Evolutionary conservation across 2,329 filamentous ascomycete genomes (phyloP), one percentile per base, ranked within the genome.

Genomic region (Pseudogymnoascus verrucosus): DNA sequence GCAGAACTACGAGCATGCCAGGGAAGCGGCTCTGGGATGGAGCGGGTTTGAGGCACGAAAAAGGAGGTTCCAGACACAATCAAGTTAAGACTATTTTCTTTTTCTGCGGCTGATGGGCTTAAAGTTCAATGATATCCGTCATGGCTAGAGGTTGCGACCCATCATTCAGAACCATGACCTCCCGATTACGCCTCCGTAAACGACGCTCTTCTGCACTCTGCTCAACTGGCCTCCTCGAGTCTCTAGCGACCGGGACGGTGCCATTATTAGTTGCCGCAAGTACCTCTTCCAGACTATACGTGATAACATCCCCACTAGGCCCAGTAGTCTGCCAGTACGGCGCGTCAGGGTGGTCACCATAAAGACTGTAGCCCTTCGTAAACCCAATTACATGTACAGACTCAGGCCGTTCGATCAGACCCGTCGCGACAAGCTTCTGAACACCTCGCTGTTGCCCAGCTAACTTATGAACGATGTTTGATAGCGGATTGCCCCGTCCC

Each of bases 101-200:
- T 31, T 34, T 19, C 51, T 57, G 26, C 28, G 11, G 16, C 47
- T 31, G 51, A 26, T 26, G 51, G 44, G 10, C 26, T 57, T 34
- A 57, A 34, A 57, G 14, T 61, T 95, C 88, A 62, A 93, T 90
- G 37, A 96, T 96, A 72, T 96, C 90, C 51, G 85, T 85, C 67
- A 86, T 84, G 3, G 84, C 86, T 51, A 96, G 74, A 1, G 90
- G 89, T 34, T 88, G 82, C 21, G 85, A 90, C n/a, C 90, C 90
- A 71, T 96, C 91, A 70, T 92, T 93, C 64, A 96, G 79, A 19
- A 97, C 92, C 84, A 97, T 93, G 4, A 91, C 92, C 77, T 96
- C 91, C 68, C 92, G 83, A 71, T 93, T 84, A 60, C 90, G 83
- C 67, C 92, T 83, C 65, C 91, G 80, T 65, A 93, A 79, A 62